Conservation (phyloP, 2,329 filamentous ascomycete species). For the Alternaria sp. region DNA sequence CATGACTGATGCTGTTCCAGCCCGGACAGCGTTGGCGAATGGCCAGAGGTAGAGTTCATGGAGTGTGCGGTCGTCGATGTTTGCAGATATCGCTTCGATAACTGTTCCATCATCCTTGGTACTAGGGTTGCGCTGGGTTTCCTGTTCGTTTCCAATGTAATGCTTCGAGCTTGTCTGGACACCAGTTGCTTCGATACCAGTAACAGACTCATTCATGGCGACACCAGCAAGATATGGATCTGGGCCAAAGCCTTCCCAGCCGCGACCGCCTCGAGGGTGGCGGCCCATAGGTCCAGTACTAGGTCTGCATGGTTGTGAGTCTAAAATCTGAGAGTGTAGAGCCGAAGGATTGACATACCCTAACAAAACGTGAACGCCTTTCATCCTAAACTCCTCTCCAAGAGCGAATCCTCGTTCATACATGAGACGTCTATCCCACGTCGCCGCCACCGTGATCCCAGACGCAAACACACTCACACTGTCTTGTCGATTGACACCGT, state of each 20-base stretch:
- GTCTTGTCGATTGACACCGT: conserved; percentile 39
- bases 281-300: conserved; percentile 51
- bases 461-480: conserved; percentile 48
- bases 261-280: conserved; percentile 48
- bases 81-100: conserved; percentile 64
- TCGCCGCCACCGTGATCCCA: conserved; percentile 46
- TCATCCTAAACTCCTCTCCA: conserved; percentile 38
- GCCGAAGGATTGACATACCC: conserved; percentile 23
- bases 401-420: conserved; percentile 41
- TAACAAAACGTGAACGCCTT: conserved; percentile 51
- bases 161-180: conserved; percentile 58
- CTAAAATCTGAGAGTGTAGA: not conserved
- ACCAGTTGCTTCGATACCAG: conserved; percentile 48
- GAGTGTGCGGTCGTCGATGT: conserved; percentile 60
- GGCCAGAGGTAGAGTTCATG: conserved; percentile 61
- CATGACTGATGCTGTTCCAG: conserved; percentile 66
- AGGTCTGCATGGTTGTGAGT: conserved; percentile 48
- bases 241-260: conserved; percentile 53
- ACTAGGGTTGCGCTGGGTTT: conserved; percentile 50
- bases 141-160: conserved; percentile 67
- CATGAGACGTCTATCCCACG: conserved; percentile 49
- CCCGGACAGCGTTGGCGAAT: conserved; percentile 66
- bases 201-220: conserved; percentile 45
- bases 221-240: conserved; percentile 54
- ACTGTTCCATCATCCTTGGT: conserved; percentile 44